A percentile compares a stretch with the other conserved stretches of the same genome.
These are phyloP conservation scores for Begonia masoniana DNA, from an alignment of 306 rosid genomes.

Conservation along the genomic window DNA sequence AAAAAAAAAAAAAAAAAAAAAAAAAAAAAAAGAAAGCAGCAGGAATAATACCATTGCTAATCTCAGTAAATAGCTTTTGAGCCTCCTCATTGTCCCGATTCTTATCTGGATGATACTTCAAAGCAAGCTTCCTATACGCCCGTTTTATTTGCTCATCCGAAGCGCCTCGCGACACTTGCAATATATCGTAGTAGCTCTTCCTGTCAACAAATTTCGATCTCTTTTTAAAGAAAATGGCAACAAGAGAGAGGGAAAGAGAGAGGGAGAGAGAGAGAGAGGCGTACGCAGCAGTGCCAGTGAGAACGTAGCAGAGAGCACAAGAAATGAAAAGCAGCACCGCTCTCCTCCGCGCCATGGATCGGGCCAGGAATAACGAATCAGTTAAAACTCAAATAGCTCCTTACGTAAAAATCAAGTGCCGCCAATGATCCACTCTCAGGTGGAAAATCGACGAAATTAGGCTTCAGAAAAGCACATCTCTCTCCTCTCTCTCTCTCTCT, in stretches of 20 bases:
- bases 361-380: constrained; percentile 6
- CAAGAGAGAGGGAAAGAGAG: not conserved
- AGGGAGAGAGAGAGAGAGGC: constrained; percentile 22
- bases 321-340: constrained; percentile 34
- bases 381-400: constrained; percentile 22
- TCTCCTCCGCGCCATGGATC: constrained; percentile 58
- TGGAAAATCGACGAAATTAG: constrained; percentile 5
- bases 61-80: constrained; percentile 68
- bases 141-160: constrained; percentile 93
- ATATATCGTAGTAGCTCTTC: constrained; percentile 74
- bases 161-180: constrained; percentile 80
- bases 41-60: constrained; percentile 49
- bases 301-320: constrained; percentile 44
- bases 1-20: too few species aligned
- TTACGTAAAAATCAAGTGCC: not conserved
- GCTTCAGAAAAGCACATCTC: not conserved
- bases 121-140: constrained; percentile 84
- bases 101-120: constrained; percentile 98
- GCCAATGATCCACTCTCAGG: constrained; percentile 2
- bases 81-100: constrained; percentile 95
- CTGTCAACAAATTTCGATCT: constrained; percentile 14
- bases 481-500: constrained; percentile 2
- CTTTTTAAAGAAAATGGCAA: too few species aligned
- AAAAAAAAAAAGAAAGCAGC: too few species aligned
- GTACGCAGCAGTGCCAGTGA: constrained; percentile 41